These are phyloP conservation scores for Tardiomyces digboiensis DNA, from an alignment of 1,139 yeast genomes.

Conservation along the genomic window DNA sequence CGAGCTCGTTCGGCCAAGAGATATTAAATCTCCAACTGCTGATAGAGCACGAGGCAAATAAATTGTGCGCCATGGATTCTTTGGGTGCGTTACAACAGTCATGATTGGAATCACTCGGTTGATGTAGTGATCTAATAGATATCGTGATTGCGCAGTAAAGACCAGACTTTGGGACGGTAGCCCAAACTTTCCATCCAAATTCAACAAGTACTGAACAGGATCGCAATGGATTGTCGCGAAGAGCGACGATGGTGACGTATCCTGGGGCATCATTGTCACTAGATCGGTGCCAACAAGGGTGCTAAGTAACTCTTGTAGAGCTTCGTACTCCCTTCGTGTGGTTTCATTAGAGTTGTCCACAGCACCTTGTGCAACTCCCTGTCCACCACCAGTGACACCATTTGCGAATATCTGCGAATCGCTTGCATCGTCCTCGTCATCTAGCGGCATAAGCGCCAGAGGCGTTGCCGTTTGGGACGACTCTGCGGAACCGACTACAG, in stretches of 20 bases:
- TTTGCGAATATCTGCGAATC: neutral
- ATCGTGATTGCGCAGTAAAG: slow-evolving; percentile 36
- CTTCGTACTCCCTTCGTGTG: slow-evolving; percentile 11
- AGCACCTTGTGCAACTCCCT: neutral
- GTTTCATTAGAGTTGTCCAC: neutral
- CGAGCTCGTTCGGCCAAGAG: slow-evolving; percentile 63
- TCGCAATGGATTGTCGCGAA: slow-evolving; percentile 15
- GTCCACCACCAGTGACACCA: neutral
- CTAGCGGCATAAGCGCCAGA: neutral
- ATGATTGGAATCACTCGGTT: slow-evolving; percentile 76
- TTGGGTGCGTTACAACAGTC: slow-evolving; percentile 77
- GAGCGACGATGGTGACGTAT: slow-evolving; percentile 9
- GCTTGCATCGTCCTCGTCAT: neutral
- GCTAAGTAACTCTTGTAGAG: slow-evolving; percentile 10
- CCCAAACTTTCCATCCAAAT: slow-evolving; percentile 53
- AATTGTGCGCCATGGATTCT: slow-evolving; percentile 82
- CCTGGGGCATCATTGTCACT: slow-evolving; percentile 1
- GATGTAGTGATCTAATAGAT: slow-evolving; percentile 63
- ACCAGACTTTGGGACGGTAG: slow-evolving; percentile 52
- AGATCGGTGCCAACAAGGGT: slow-evolving; percentile 8
- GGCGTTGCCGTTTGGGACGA: neutral
- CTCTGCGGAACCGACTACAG: neutral
- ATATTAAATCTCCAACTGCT: slow-evolving; percentile 75
- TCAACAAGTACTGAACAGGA: slow-evolving; percentile 2
- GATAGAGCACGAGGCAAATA: slow-evolving; percentile 74